A percentile compares a stretch with the other conserved stretches of the same genome.
Conservation (phyloP, 306 rosid species). For the apple (Malus domestica) region ASM211411v1 NC_041797.1:3288001-3288500, state of each 20-base stretch:
- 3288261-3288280: conserved; percentile 25
- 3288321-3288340: conserved; percentile 21
- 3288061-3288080: no score
- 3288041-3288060: no score
- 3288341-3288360: conserved; percentile 22
- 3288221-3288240: neutral
- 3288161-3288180: no score
- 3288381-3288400: neutral
- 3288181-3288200: no score
- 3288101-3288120: no score
- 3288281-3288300: conserved; percentile 30
- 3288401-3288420: neutral
- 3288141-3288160: no score
- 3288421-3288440: neutral
- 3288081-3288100: no score
- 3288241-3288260: conserved; percentile 9
- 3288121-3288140: no score
- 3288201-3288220: neutral
- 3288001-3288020: neutral
- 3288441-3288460: neutral
- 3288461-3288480: neutral
- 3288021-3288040: neutral
- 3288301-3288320: conserved; percentile 18
- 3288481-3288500: neutral
- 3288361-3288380: conserved; percentile 2